Evolutionary conservation across 768 basidiomycete genomes (phyloP).

Genomic region (Saitozyma sp.): DNA sequence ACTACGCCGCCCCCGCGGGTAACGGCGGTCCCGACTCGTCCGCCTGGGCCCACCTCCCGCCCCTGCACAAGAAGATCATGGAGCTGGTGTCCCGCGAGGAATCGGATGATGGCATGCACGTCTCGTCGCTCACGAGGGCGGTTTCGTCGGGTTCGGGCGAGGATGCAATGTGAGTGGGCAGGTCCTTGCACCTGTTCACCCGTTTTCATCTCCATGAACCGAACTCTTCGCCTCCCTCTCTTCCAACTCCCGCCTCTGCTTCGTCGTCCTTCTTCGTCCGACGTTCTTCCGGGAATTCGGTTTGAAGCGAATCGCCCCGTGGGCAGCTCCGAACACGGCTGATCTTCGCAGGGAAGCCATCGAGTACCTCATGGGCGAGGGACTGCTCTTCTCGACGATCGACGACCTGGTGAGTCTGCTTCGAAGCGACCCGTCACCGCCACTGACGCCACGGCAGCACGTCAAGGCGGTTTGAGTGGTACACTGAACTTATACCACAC

Average conservation of each 20-base stretch:
- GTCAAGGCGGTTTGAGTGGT: conserved; percentile 25
- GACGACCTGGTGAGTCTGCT: conserved; percentile 73
- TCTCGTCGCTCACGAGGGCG: conserved; percentile 68
- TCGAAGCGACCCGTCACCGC: neutral
- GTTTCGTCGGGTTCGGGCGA: conserved; percentile 61
- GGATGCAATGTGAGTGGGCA: conserved; percentile 62
- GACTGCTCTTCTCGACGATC: conserved; percentile 73
- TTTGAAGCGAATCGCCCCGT: conserved; percentile 7
- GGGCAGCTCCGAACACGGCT: conserved; percentile 38
- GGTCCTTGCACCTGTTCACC: neutral
- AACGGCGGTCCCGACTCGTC: conserved; percentile 23
- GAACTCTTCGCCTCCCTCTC: too few species aligned
- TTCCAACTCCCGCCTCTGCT: too few species aligned
- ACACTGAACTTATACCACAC: neutral
- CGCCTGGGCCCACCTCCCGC: conserved; percentile 61
- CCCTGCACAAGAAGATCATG: conserved; percentile 66
- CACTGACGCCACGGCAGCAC: conserved; percentile 22
- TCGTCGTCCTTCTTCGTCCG: too few species aligned
- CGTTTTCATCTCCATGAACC: neutral
- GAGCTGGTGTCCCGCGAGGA: conserved; percentile 62
- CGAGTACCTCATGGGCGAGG: conserved; percentile 75
- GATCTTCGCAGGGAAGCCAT: conserved; percentile 60
- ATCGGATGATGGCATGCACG: conserved; percentile 68
- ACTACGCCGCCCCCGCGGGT: conserved; percentile 17
- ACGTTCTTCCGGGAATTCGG: too few species aligned